Base-by-base conservation (phyloP, 257 asterid species). In the Primulina huaijiensis region DNA sequence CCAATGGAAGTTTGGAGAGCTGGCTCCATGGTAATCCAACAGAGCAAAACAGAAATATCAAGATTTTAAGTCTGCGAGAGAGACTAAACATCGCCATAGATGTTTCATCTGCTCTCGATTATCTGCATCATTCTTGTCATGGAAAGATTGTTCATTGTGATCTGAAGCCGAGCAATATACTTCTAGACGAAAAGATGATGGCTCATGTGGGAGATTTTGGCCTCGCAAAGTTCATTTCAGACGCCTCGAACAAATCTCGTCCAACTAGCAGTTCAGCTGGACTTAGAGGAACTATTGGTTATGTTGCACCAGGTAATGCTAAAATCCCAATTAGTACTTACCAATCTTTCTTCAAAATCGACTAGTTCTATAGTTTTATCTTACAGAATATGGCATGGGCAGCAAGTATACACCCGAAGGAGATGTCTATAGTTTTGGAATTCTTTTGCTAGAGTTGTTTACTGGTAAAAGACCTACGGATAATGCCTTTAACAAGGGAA, bases 161-260 rank as follows among this genome's bases (percentile, higher is more conserved):
- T 71, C 58, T 81, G 62, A 81, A 81, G 72, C 85, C 82, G 11
- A 70, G 78, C 35, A 75, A 81, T 25, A 66, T 81, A 40, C 85
- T 81, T 59, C 71, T 78, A 4, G 77, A 81, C 23, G 23, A 78
- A 23, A 69, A 69, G 2, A 62, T 78, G 75, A 23, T 52, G 2
- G 80, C 72, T 20, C 82, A 72, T 38, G 62, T 82, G 3, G 78
- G 78, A 40, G 83, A 79, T 60, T 76, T 78, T 7, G 86, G 78
- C n/a, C 59, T 82, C 58, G 74, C 78, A 7, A 78, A 64, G 58
- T 68, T 82, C 33, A 58, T 73, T 65, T 69, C 73, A 5, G 64
- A 31, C 46, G 63, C 59, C 19, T 56, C 60, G 9, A 30, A 27
- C 78, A 68, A 40, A 56, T 58, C 72, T 46, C 43, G 46, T 29